Evolutionary conservation across 1,139 yeast species (phyloP).

Genomic region (Geotrichum klebahnii): DNA sequence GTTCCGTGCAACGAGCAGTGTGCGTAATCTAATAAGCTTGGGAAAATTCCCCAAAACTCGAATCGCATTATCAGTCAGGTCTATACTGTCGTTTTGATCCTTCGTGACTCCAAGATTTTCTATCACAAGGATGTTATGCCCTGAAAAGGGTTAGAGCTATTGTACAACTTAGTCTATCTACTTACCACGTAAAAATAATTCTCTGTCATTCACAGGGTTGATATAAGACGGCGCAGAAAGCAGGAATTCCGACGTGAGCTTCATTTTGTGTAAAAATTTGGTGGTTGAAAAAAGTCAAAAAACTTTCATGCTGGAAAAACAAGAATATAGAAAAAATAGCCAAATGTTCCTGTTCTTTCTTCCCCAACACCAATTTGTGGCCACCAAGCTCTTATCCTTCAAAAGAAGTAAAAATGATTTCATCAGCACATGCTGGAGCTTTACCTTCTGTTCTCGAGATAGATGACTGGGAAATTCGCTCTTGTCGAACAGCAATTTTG

Average conservation of each 20-base stretch:
- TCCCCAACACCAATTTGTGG: background rate
- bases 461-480: conserved; percentile 70
- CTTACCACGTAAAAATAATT: conserved; percentile 43
- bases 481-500: conserved; percentile 72
- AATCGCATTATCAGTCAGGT: conserved; percentile 63
- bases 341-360: background rate
- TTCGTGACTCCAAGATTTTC: conserved; percentile 45
- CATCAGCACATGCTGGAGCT: background rate
- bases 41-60: conserved; percentile 54
- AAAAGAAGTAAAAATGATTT: background rate
- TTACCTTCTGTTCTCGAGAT: conserved; percentile 32
- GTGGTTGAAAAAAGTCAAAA: conserved; percentile 5
- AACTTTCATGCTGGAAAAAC: background rate
- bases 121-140: conserved; percentile 41
- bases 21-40: conserved; percentile 43
- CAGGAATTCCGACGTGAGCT: conserved; percentile 50
- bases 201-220: conserved; percentile 47
- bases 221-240: conserved; percentile 50
- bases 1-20: conserved; percentile 58
- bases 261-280: conserved; percentile 41
- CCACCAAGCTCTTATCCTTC: background rate
- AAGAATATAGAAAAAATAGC: background rate
- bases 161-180: no score
- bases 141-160: conserved; percentile 23
- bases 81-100: conserved; percentile 53